These are phyloP conservation scores for Lathyrus sativus DNA, from an alignment of 306 rosid species.

Conservation along the genomic window DNA sequence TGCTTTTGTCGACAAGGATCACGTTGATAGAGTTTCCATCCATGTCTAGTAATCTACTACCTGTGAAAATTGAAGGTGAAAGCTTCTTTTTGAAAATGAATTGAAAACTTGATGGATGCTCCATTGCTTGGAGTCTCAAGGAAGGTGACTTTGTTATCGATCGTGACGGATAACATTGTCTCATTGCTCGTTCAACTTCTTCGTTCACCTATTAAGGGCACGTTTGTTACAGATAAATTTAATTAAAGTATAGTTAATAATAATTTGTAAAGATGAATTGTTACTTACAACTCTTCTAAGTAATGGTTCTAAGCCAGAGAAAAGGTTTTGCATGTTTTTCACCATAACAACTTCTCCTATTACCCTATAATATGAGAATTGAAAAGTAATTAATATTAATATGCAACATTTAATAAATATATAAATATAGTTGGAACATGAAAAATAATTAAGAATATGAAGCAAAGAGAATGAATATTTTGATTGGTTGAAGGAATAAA, in stretches of 20 bases:
- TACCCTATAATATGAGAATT: slow-evolving; percentile 52
- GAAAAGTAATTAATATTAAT: neutral
- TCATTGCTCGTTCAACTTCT: slow-evolving; percentile 63
- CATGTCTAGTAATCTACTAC: slow-evolving; percentile 53
- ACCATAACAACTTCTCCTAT: slow-evolving; percentile 84
- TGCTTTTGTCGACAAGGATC: slow-evolving; percentile 49
- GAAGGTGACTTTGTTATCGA: slow-evolving; percentile 58
- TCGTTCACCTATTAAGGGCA: slow-evolving; percentile 60
- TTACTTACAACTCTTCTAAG: slow-evolving; percentile 64
- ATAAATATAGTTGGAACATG: neutral
- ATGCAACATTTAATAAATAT: neutral
- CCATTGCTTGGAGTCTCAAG: slow-evolving; percentile 56
- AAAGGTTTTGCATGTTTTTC: slow-evolving; percentile 68
- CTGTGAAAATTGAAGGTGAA: slow-evolving; percentile 56
- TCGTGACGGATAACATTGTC: slow-evolving; percentile 44
- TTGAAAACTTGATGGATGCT: slow-evolving; percentile 46
- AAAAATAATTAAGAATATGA: neutral
- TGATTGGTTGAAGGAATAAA: neutral
- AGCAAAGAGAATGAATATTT: neutral
- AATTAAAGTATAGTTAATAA: neutral
- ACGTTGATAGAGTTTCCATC: slow-evolving; percentile 56
- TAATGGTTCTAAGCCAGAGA: slow-evolving; percentile 77
- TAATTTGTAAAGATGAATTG: neutral
- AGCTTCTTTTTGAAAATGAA: slow-evolving; percentile 52
- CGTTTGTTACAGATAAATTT: neutral